Evolutionary conservation across 2,329 filamentous ascomycete species (phyloP), one percentile per base, ranked within the genome.

Genomic region (Beauveria brongniartii): DNA sequence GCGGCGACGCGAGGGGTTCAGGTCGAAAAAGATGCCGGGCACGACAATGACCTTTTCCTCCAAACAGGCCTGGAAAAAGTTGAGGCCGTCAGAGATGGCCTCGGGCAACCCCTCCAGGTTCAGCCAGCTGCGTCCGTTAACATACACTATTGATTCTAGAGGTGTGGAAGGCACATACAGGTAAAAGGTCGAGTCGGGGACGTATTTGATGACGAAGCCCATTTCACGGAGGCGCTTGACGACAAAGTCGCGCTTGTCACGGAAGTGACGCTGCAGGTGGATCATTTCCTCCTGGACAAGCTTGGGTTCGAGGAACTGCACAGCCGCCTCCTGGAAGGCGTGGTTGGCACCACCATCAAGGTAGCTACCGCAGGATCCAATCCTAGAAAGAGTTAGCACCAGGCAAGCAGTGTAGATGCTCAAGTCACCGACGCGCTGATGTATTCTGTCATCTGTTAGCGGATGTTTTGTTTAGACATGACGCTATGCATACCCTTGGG

Each of bases 21-120:
- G 77, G 70, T 97, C 93, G 73, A 97, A 97, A 82, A 97, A 97
- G 74, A 97, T 97, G 63, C 93, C 93, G 0, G 93, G 93, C 5
- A 97, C 93, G 20, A 97, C 92, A 70, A 97, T 97, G 66, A 95
- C 91, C 81, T 95, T 95, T 80, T 97, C 92, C 70, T 90, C 86
- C 50, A 97, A 79, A 71, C 94, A 94, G 34, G 92, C 92, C 73
- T 94, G 86, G 85, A 97, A 97, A 82, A 97, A 97, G 78, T 96
- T 96, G 69, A 97, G 79, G 9, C 93, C 93, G 72, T 97, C 93
- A 63, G 89, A 88, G 73, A 97, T 96, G 64, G 86, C 83, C n/a
- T 82, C 82, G 0, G 93, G 90, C 3, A 94, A 79, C 53, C 82
- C 81, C 73, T 80, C 86, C 67, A 83, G 86, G 76, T 81, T 83